phyloP scores from a whole-genome alignment of 2,329 filamentous ascomycete genomes.

The Thelonectria blattea region DNA sequence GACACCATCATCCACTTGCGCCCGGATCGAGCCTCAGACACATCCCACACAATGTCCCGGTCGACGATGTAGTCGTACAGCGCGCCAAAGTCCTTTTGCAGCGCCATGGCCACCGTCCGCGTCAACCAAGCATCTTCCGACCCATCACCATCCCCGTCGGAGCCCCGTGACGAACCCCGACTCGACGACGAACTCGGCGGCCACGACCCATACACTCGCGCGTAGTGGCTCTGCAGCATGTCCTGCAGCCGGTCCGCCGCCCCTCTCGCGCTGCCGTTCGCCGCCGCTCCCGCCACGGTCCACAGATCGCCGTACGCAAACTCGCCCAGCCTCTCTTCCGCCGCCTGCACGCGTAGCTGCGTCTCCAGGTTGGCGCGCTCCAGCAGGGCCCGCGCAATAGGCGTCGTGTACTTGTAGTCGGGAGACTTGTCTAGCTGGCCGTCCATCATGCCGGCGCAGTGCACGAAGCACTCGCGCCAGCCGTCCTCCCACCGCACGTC shows the following conservation, averaged over 20 bases:
- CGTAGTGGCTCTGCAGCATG: constrained; percentile 66
- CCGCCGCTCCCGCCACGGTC: constrained; percentile 53
- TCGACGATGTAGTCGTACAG: constrained; percentile 76
- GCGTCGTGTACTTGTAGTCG: constrained; percentile 65
- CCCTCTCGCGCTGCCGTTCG: constrained; percentile 53
- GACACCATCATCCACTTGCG: constrained; percentile 70
- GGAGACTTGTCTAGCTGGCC: constrained; percentile 54
- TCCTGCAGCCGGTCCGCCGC: constrained; percentile 65
- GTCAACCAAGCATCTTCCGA: constrained; percentile 64
- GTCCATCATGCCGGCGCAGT: constrained; percentile 68
- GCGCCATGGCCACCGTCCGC: constrained; percentile 58
- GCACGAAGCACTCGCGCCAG: constrained; percentile 71
- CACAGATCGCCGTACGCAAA: constrained; percentile 70
- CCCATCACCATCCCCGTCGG: constrained; percentile 39
- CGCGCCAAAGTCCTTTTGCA: constrained; percentile 72
- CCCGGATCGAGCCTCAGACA: constrained; percentile 63
- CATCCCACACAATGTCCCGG: constrained; percentile 69
- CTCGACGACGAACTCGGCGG: constrained; percentile 54
- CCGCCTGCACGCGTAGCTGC: constrained; percentile 65
- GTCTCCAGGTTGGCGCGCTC: constrained; percentile 67
- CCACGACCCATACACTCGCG: constrained; percentile 64
- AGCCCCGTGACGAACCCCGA: background rate
- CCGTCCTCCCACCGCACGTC: constrained; percentile 69
- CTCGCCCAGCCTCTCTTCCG: constrained; percentile 63
- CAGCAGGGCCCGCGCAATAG: constrained; percentile 67